Base-by-base conservation (phyloP, 257 asterid species). In the Solanum pinnatisectum region DNA sequence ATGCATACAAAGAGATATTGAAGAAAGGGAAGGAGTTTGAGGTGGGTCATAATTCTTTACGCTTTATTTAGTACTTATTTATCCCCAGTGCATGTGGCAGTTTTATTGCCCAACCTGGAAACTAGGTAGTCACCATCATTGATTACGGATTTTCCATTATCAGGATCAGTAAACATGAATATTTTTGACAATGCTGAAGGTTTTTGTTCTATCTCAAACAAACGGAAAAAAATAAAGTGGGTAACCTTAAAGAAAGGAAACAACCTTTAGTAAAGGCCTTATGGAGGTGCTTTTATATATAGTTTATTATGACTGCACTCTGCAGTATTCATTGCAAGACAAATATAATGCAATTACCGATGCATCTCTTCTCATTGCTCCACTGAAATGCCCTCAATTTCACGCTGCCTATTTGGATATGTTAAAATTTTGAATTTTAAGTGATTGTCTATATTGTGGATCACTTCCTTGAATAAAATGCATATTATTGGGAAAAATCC, bases 1-100 rank as follows among this genome's bases (percentile, higher is more conserved):
- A 94, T 93, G 98, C 96, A 87, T 97, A 93, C 92, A 94, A 94
- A 91, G 99, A 97, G 94, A 97, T 95, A 52, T 96, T 94, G 99
- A 93, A 30, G 42, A 94, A 91, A 88, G 98, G 98, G 68, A 96
- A 89, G 92, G 98, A 96, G 85, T 97, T 96, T 92, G 99, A 95
- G 98, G 99, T 95, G 72, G 74, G 91, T 79, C 88, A 30, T 72
- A 15, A 84, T 72, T 86, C 27, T 68, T 67, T 65, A 27, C 10
- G 16, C 46, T 32, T 32, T 23, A 25, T n/a, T 84, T 52, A 44
- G 46, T 63, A 49, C 14, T 11, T 71, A 70, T 83, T 83, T 78
- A 74, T 82, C 84, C 65, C 18, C 13, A 15, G 27, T 71, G 42
- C 63, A 22, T 40, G 33, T 32, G 39, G 37, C 35, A 13, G 3